A percentile compares a stretch with the other conserved stretches of the same genome.
These are phyloP conservation scores for Fusarium sp. DNA, from an alignment of 2,329 filamentous ascomycete genomes.

Conservation along the genomic window DNA sequence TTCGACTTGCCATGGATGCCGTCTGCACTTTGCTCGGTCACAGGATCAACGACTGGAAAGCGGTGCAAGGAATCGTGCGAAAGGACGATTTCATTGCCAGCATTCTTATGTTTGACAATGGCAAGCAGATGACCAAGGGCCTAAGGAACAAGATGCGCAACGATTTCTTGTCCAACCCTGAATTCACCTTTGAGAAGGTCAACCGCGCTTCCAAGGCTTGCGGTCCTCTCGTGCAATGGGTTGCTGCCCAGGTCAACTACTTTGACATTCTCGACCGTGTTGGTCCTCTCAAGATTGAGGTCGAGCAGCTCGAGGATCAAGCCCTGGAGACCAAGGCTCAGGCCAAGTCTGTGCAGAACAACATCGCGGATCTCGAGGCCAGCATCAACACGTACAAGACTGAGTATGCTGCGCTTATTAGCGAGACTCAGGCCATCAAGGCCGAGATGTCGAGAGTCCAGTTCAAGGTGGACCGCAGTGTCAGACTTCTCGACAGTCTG, in stretches of 20 bases:
- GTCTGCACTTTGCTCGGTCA: constrained; percentile 95
- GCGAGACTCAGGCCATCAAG: constrained; percentile 97
- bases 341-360: constrained; percentile 90
- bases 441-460: constrained; percentile 95
- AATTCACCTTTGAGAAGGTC: constrained; percentile 96
- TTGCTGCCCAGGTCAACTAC: constrained; percentile 94
- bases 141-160: constrained; percentile 90
- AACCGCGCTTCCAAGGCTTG: constrained; percentile 97
- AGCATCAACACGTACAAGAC: constrained; percentile 96
- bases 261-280: constrained; percentile 97
- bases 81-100: constrained; percentile 97
- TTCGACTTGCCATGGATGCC: constrained; percentile 92
- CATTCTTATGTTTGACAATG: constrained; percentile 97
- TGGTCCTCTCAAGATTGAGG: constrained; percentile 91
- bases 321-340: constrained; percentile 93
- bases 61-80: constrained; percentile 87
- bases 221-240: constrained; percentile 97
- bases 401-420: constrained; percentile 95
- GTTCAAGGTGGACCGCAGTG: constrained; percentile 97
- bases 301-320: constrained; percentile 86
- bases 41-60: constrained; percentile 91
- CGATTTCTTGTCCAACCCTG: constrained; percentile 90
- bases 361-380: constrained; percentile 83
- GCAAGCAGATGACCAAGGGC: constrained; percentile 88
- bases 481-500: constrained; percentile 91